Evolutionary conservation across 805 yeast species (phyloP).

Genomic region (Lipomyces yamanashiensis): DNA sequence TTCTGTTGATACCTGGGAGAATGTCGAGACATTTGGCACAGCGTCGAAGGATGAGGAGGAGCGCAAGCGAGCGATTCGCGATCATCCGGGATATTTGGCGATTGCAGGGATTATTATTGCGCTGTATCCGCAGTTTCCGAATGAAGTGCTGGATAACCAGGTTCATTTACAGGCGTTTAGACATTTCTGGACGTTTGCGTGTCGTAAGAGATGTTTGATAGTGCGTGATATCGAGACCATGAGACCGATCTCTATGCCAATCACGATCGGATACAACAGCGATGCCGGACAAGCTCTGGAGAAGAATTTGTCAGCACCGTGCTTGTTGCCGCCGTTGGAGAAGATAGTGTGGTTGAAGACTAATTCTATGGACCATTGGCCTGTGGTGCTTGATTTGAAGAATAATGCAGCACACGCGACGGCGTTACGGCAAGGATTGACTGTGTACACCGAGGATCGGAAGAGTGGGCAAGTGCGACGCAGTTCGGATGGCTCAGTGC

Average conservation of each 20-base stretch:
- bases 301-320: slow-evolving; percentile 26
- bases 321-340: slow-evolving; percentile 31
- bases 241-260: slow-evolving; percentile 48
- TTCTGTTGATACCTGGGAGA: slow-evolving; percentile 62
- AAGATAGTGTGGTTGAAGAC: slow-evolving; percentile 13
- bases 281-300: slow-evolving; percentile 42
- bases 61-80: neutral
- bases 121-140: slow-evolving; percentile 74
- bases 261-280: slow-evolving; percentile 42
- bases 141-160: slow-evolving; percentile 48
- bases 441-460: slow-evolving; percentile 28
- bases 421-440: slow-evolving; percentile 24
- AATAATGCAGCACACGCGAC: slow-evolving; percentile 22
- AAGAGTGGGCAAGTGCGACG: slow-evolving; percentile 10
- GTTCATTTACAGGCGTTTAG: slow-evolving; percentile 82
- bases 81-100: slow-evolving; percentile 51
- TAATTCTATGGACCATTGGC: slow-evolving; percentile 26
- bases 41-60: neutral
- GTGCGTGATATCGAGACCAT: slow-evolving; percentile 69
- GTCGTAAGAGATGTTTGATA: slow-evolving; percentile 79
- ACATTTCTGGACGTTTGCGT: slow-evolving; percentile 88
- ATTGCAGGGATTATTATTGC: slow-evolving; percentile 73
- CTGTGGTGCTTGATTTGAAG: slow-evolving; percentile 29
- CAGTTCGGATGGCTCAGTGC: slow-evolving; percentile 11
- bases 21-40: neutral